Evolutionary conservation across 192 early-diverging fungal genomes (phyloP).

Genomic region (Coemansia sp.): DNA sequence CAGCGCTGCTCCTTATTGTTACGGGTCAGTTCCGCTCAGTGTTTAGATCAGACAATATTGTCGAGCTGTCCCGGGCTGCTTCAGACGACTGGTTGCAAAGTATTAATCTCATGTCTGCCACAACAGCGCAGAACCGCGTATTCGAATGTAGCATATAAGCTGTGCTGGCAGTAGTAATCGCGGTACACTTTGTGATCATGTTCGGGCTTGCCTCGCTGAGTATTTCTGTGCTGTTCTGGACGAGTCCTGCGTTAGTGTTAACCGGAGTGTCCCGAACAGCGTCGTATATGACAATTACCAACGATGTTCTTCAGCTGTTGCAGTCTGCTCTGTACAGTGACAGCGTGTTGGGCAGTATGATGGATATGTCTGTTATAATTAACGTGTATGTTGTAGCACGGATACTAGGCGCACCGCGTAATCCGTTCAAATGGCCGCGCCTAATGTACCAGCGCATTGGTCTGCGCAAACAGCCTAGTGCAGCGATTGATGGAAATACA

Average conservation of each 20-base stretch:
- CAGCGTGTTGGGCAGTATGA: neutral
- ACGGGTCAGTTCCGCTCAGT: neutral
- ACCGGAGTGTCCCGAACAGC: slow-evolving; percentile 16
- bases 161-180: neutral
- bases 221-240: slow-evolving; percentile 3
- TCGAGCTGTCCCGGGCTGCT: neutral
- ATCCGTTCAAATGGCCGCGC: neutral
- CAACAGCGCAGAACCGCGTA: neutral
- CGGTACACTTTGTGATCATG: neutral
- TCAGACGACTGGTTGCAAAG: neutral
- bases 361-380: neutral
- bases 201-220: neutral
- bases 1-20: neutral
- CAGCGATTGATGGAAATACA: neutral
- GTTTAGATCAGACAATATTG: neutral
- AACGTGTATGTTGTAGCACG: slow-evolving; percentile 10
- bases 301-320: neutral
- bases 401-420: neutral
- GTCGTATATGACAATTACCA: slow-evolving; percentile 6
- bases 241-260: slow-evolving; percentile 6
- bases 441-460: neutral
- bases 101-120: neutral
- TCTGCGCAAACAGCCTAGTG: neutral
- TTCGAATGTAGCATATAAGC: neutral
- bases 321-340: neutral